Evolutionary conservation across 306 rosid genomes (phyloP).

Genomic region (Alnus rubra): DNA sequence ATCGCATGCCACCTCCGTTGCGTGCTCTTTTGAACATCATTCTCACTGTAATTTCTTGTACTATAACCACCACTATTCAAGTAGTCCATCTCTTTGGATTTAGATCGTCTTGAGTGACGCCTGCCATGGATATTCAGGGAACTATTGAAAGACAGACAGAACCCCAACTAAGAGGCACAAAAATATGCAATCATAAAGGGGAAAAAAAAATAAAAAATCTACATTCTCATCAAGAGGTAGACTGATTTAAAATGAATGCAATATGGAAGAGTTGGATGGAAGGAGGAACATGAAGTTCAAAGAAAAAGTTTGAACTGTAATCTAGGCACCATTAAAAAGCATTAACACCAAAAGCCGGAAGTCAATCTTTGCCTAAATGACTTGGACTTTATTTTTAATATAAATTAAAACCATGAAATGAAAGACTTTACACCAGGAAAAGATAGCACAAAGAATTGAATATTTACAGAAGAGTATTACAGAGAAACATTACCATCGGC

Average conservation of each 20-base stretch:
- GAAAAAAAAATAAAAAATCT: neutral
- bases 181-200: neutral
- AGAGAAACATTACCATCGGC: neutral
- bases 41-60: slow-evolving; percentile 39
- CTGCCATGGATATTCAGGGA: slow-evolving; percentile 37
- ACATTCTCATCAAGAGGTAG: neutral
- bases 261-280: neutral
- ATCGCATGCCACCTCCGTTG: slow-evolving; percentile 7
- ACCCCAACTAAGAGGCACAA: neutral
- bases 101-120: slow-evolving; percentile 52
- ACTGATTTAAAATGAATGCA: neutral
- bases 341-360: neutral
- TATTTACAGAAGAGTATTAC: neutral
- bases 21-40: slow-evolving; percentile 14
- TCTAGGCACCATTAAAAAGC: neutral
- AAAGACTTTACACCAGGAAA: neutral
- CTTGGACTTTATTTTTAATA: neutral
- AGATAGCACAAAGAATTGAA: neutral
- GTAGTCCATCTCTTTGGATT: slow-evolving; percentile 51
- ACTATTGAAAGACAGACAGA: neutral
- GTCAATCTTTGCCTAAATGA: neutral
- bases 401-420: neutral
- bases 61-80: slow-evolving; percentile 32
- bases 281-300: neutral
- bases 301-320: neutral